Evolutionary conservation across 2,329 filamentous ascomycete species (phyloP), one percentile per base, ranked within the genome.

Genomic region (Colletotrichum gigasporum): DNA sequence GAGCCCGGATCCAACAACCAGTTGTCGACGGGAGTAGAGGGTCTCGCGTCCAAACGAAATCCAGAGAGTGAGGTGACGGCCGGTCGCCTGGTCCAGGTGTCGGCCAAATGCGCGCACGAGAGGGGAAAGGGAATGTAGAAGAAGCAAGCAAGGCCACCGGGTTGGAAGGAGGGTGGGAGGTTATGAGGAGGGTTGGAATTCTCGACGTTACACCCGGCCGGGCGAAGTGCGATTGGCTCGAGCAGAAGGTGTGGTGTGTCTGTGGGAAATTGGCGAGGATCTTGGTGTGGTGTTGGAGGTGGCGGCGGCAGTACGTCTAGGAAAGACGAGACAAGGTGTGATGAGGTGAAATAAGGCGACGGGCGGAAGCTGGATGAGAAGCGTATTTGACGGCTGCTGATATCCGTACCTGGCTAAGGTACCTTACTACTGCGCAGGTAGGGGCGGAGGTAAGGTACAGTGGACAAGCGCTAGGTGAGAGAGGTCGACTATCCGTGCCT

Each of bases 101-200:
- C 24, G 44, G 20, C 42, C 9, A 30, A 30, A 35, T 28, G 22
- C 35, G 35, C 26, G 22, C 35, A 28, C 26, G 44, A 44, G 35
- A 62, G 30, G 52, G 34, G 26, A 45, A 37, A 26, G 39, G 11
- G 18, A n/a, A 44, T 30, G 16, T 7, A 54, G 30, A 24, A 44
- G 22, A 22, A 14, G 53, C 22, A 18, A 28, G 10, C 7, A 34
- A 12, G 32, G 28, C n/a, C 14, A 26, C 11, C 12, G 11, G 30
- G 47, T 14, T 34, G 12, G 34, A 41, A 18, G 52, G 34, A 20
- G 20, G 22, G 39, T 45, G 34, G 14, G 12, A 24, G 11, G 16
- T 58, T 58, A 34, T 44, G 53, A 56, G 44, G 42, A 35, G 47
- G 18, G 32, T 16, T 35, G n/a, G 20, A 30, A 50, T 35, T n/a